A percentile compares a stretch with the other conserved stretches of the same genome.
Evolutionary conservation across 179 eudicot genomes (phyloP).

Genomic region (Silene vulgaris): DNA sequence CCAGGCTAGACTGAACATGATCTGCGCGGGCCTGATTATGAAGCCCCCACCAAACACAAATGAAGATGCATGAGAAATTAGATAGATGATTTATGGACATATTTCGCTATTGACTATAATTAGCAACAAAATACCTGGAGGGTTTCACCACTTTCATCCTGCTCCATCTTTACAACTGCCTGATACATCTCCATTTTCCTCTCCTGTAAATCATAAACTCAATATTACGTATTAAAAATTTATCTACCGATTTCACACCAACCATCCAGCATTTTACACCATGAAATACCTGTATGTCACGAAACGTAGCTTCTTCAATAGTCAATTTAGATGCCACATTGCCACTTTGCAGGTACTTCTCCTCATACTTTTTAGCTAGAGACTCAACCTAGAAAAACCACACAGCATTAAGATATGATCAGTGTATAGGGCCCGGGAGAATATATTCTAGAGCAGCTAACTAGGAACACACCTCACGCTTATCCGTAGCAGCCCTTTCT

Average conservation of each 20-base stretch:
- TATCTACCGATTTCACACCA: background rate
- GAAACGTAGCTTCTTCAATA: conserved; percentile 94
- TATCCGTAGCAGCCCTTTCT: conserved; percentile 74
- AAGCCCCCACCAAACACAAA: conserved; percentile 17
- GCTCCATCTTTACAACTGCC: conserved; percentile 81
- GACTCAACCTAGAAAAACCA: conserved; percentile 52
- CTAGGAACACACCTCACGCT: conserved; percentile 59
- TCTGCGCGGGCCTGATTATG: conserved; percentile 55
- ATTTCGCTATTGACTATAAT: conserved; percentile 5
- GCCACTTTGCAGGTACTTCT: conserved; percentile 81
- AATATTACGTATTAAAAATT: background rate
- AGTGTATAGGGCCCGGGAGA: too few species aligned
- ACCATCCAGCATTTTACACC: conserved; percentile 3
- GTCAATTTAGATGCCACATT: conserved; percentile 87
- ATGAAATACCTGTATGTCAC: conserved; percentile 81
- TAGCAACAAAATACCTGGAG: conserved; percentile 48
- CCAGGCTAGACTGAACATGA: conserved; percentile 63
- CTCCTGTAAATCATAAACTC: conserved; percentile 46
- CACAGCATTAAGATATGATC: background rate
- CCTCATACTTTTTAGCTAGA: conserved; percentile 85
- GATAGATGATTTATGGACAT: background rate
- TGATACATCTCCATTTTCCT: conserved; percentile 92
- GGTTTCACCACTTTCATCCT: conserved; percentile 57
- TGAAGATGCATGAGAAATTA: conserved; percentile 1
- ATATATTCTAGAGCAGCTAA: conserved; percentile 6